Conservation (phyloP, 139 green algal species). For the Axilococcus clingmanii region DNA sequence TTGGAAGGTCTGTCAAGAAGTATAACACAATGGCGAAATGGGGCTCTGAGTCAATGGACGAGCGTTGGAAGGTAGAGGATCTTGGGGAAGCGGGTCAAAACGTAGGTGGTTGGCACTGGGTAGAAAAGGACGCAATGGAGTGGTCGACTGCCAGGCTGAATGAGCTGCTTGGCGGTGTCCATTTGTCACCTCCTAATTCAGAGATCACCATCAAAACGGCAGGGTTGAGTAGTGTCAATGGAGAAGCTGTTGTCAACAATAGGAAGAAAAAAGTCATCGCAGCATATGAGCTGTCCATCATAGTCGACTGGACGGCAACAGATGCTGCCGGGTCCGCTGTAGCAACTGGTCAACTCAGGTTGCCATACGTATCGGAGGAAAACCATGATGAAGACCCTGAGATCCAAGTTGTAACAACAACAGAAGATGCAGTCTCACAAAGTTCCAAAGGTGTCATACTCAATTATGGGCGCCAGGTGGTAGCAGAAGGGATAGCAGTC, state of each 20-base stretch:
- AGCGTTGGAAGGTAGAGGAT: slow-evolving; percentile 83
- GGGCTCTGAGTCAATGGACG: slow-evolving; percentile 78
- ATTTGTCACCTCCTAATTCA: slow-evolving; percentile 14
- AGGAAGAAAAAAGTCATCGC: slow-evolving; percentile 82
- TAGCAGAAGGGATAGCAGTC: slow-evolving; percentile 26
- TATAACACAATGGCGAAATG: slow-evolving; percentile 53
- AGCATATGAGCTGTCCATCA: slow-evolving; percentile 71
- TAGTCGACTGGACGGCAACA: slow-evolving; percentile 45
- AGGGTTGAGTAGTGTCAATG: slow-evolving; percentile 16
- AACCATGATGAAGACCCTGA: slow-evolving; percentile 86
- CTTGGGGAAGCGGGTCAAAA: slow-evolving; percentile 61
- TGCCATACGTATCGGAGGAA: slow-evolving; percentile 67
- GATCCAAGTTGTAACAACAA: slow-evolving; percentile 22
- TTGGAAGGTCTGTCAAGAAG: neutral
- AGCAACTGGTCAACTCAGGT: slow-evolving; percentile 17
- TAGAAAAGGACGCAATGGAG: slow-evolving; percentile 58
- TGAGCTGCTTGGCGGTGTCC: slow-evolving; percentile 38
- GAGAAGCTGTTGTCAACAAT: slow-evolving; percentile 72
- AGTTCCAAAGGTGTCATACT: slow-evolving; percentile 36
- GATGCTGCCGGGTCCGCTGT: slow-evolving; percentile 4
- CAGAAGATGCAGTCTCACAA: slow-evolving; percentile 6
- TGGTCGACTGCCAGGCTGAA: slow-evolving; percentile 55
- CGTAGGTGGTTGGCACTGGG: slow-evolving; percentile 80
- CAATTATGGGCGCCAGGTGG: slow-evolving; percentile 23
- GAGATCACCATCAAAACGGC: slow-evolving; percentile 2